Conservation (phyloP, 2,329 filamentous ascomycete species). For the Zymoseptoria ardabiliae region DNA sequence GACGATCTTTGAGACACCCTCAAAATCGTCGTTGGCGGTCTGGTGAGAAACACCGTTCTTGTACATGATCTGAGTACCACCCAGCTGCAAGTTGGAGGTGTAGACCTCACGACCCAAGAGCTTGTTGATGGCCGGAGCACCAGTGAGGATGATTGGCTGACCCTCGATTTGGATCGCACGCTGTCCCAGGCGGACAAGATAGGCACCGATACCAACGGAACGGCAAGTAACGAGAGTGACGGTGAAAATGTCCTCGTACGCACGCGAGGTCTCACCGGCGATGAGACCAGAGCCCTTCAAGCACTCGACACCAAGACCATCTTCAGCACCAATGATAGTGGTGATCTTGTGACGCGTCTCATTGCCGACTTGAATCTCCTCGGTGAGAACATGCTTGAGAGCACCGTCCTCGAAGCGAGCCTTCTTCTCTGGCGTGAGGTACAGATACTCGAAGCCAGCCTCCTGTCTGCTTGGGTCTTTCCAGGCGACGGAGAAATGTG, state of each 20-base stretch:
- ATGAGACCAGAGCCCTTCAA: constrained; percentile 95
- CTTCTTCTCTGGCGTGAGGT: constrained; percentile 80
- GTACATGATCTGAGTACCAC: constrained; percentile 99
- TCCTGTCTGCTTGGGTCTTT: constrained; percentile 76
- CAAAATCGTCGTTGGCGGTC: constrained; percentile 95
- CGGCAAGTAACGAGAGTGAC: constrained; percentile 95
- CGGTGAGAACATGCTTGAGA: constrained; percentile 73
- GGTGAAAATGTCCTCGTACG: constrained; percentile 98
- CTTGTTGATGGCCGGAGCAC: constrained; percentile 96
- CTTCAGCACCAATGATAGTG: constrained; percentile 85
- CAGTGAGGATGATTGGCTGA: constrained; percentile 96
- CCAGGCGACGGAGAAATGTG: constrained; percentile 95
- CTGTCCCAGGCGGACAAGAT: constrained; percentile 95
- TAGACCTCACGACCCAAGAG: constrained; percentile 96
- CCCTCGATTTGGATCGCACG: constrained; percentile 98
- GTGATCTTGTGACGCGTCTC: constrained; percentile 91
- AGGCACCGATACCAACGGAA: constrained; percentile 98
- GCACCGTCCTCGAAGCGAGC: constrained; percentile 75
- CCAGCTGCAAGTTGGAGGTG: constrained; percentile 96
- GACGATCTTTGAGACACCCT: constrained; percentile 94
- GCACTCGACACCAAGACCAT: constrained; percentile 96
- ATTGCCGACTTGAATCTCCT: constrained; percentile 75
- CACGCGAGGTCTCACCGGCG: constrained; percentile 90
- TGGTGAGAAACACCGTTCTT: constrained; percentile 99
- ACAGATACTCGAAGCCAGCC: constrained; percentile 92